Evolutionary conservation across 2,329 filamentous ascomycete species (phyloP).

Genomic region (Alternaria panax): DNA sequence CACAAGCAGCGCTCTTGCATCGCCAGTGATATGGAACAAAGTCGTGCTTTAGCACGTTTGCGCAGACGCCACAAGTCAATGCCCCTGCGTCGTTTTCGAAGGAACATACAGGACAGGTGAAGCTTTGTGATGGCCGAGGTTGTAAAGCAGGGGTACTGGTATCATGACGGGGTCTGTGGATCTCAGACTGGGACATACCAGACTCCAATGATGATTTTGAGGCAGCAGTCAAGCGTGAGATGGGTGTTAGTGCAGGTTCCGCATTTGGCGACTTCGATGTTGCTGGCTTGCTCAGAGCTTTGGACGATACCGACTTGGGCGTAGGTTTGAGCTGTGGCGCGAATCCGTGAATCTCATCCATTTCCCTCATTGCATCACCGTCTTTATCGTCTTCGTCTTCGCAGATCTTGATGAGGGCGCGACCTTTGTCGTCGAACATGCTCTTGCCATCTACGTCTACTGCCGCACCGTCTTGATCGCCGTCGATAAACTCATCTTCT

Average conservation of each 20-base stretch:
- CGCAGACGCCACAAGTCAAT: constrained; percentile 72
- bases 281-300: not conserved
- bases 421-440: constrained; percentile 69
- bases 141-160: not conserved
- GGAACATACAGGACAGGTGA: constrained; percentile 70
- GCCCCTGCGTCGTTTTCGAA: constrained; percentile 64
- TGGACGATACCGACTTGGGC: not conserved
- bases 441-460: constrained; percentile 70
- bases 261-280: not conserved
- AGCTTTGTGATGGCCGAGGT: not conserved
- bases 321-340: constrained; percentile 18
- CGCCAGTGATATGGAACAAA: constrained; percentile 68
- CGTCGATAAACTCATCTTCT: constrained; percentile 47
- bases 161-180: not conserved
- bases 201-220: not conserved
- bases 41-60: constrained; percentile 69
- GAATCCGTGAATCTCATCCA: constrained; percentile 69
- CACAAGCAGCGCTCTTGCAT: constrained; percentile 66
- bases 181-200: not conserved
- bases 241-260: not conserved
- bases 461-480: constrained; percentile 57
- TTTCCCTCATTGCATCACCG: constrained; percentile 59
- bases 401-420: constrained; percentile 76
- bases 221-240: not conserved
- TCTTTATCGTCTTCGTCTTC: constrained; percentile 67